A percentile compares a stretch with the other conserved stretches of the same genome.
Conservation (phyloP, 2,329 filamentous ascomycete genomes). For the Lizonia empirigonia region DNA sequence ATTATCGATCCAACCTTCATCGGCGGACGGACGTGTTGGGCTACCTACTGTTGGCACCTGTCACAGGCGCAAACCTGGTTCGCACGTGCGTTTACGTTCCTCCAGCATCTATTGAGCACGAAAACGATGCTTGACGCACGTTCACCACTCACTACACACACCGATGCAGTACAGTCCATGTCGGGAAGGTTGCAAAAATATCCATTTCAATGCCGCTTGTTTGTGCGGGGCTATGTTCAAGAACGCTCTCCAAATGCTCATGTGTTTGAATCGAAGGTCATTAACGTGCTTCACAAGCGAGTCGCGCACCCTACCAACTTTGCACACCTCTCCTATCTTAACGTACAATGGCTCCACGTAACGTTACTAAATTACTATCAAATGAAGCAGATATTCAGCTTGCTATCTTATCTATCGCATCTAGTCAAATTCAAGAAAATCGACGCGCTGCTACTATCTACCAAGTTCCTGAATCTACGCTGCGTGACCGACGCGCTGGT, state of each 20-base stretch:
- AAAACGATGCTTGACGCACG: neutral
- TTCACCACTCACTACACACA: neutral
- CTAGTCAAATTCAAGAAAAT: no score
- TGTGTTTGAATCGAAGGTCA: constrained; percentile 7
- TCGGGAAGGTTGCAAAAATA: neutral
- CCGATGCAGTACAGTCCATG: neutral
- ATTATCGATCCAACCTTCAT: neutral
- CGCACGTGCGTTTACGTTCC: constrained; percentile 7
- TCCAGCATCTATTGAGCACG: neutral
- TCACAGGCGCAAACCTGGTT: neutral
- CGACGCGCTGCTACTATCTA: no score
- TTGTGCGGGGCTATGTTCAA: neutral
- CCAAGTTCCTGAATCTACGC: no score
- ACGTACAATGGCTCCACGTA: no score
- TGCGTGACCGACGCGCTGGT: no score
- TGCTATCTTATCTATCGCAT: no score
- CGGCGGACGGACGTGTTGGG: neutral
- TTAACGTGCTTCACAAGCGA: no score
- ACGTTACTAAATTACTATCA: no score
- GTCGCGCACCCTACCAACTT: no score
- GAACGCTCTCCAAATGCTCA: constrained; percentile 2
- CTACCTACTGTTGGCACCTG: constrained; percentile 1
- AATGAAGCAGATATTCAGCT: no score
- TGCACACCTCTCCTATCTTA: no score
- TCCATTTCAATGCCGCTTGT: constrained; percentile 3